Conservation (phyloP, 257 asterid genomes). For the Solanum pimpinellifolium region DNA sequence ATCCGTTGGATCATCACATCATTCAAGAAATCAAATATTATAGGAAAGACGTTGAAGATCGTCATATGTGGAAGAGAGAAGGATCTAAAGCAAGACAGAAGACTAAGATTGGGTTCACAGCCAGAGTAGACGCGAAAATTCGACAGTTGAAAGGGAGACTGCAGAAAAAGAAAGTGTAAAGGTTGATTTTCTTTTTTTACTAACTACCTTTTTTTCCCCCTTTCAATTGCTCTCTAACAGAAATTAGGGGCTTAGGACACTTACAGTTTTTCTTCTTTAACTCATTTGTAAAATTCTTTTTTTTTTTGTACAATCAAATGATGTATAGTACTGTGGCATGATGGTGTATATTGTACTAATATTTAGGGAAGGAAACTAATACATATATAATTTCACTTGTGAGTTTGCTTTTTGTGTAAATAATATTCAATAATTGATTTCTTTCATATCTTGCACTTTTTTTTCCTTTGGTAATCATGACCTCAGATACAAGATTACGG, state of each 20-base stretch:
- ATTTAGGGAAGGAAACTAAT: not conserved
- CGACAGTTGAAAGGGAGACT: conserved; percentile 56
- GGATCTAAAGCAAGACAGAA: conserved; percentile 61
- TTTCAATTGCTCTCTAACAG: not conserved
- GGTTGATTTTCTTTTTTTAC: not conserved
- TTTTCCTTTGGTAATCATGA: too few relatives aligned
- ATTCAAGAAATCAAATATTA: conserved; percentile 87
- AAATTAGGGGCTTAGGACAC: not conserved
- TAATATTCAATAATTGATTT: too few relatives aligned
- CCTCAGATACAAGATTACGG: too few relatives aligned
- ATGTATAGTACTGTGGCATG: not conserved
- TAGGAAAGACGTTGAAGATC: conserved; percentile 66
- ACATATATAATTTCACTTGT: not conserved
- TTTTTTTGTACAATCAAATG: conserved; percentile 9
- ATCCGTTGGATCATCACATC: conserved; percentile 87
- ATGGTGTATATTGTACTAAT: not conserved
- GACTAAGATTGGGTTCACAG: conserved; percentile 85
- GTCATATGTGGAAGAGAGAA: conserved; percentile 81
- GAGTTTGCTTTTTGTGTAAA: not conserved
- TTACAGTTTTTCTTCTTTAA: not conserved
- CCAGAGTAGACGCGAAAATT: conserved; percentile 88
- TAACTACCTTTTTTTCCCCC: not conserved
- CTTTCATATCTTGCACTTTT: too few relatives aligned
- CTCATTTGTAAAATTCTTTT: conserved; percentile 9
- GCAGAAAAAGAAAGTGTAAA: conserved; percentile 42